Conservation (phyloP, 1,284 basidiomycete species). For the Irpex sp. region DNA sequence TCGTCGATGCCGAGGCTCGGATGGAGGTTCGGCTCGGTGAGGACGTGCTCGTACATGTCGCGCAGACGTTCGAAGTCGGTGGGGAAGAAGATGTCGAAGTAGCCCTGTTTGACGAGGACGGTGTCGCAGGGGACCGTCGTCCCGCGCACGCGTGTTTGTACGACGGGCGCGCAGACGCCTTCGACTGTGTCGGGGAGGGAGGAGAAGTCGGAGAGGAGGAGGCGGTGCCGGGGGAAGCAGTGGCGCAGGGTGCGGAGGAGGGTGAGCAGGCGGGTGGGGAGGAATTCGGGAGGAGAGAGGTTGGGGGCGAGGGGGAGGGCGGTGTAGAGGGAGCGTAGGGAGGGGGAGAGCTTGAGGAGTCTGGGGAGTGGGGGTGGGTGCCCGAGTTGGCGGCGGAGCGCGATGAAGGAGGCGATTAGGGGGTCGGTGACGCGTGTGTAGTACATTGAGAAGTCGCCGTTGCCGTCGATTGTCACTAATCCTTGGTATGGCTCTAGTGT, state of each 20-base stretch:
- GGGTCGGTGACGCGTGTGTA: slow-evolving; percentile 87
- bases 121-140: slow-evolving; percentile 87
- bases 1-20: slow-evolving; percentile 20
- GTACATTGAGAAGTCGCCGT: slow-evolving; percentile 82
- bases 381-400: slow-evolving; percentile 51
- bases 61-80: slow-evolving; percentile 84
- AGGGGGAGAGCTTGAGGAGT: slow-evolving; percentile 48
- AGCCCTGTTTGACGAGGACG: slow-evolving; percentile 90
- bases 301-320: slow-evolving; percentile 88
- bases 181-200: slow-evolving; percentile 82
- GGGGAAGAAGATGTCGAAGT: slow-evolving; percentile 99
- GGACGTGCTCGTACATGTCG: slow-evolving; percentile 83
- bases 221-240: slow-evolving; percentile 86
- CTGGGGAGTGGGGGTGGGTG: slow-evolving; percentile 53
- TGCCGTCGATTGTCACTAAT: slow-evolving; percentile 73
- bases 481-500: slow-evolving; percentile 83
- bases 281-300: slow-evolving; percentile 83
- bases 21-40: slow-evolving; percentile 47
- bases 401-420: slow-evolving; percentile 70
- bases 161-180: slow-evolving; percentile 89
- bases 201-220: slow-evolving; percentile 91
- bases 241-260: slow-evolving; percentile 81
- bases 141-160: slow-evolving; percentile 87
- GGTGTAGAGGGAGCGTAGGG: slow-evolving; percentile 58
- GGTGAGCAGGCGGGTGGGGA: slow-evolving; percentile 88